Evolutionary conservation across 495 filamentous ascomycete genomes (phyloP), one percentile per base, ranked within the genome.

Genomic region (Chaetomium cochliodes): DNA sequence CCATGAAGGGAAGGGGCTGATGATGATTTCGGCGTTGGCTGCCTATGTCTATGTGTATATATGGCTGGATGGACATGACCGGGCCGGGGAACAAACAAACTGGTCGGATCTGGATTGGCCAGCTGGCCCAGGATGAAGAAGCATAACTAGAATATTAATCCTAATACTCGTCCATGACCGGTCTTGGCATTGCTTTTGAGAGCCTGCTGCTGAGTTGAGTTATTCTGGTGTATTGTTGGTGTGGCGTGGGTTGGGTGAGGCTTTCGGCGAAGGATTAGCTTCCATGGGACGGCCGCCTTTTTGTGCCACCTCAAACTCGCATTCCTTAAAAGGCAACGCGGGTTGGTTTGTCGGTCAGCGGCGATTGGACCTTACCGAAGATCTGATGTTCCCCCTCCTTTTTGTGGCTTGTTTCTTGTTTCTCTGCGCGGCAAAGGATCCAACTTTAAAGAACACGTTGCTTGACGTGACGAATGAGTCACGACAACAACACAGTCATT

Each of bases 391-490:
- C 22, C 44, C n/a, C n/a, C 42, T 16, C 44, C 44, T 47, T 47
- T 47, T 47, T 7, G 3, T 1, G 8, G 33, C 9, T 37, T 37
- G 33, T 37, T 37, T 37, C 6, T 37, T 37, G 33, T 37, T 37
- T 12, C 16, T 47, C 3, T 47, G 44, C n/a, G 3, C 3, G 2
- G n/a, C n/a, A n/a, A 60, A 60, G 58, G 44, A 39, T 50, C n/a
- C 44, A n/a, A 39, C 16, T 18, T 11, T 22, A 52, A 44, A 62
- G 59, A 62, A 52, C 59, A 52, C 59, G 59, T 62, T 62, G 59
- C 59, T 47, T 13, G 28, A 47, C n/a, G n/a, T n/a, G 15, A 18
- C 6, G 16, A 37, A 44, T 60, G 57, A 49, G 25, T 60, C 57
- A 60, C 56, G 22, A 46, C 13, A 37, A 60, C 15, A 28, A 52